These are phyloP conservation scores for Passiflora organensis DNA, from an alignment of 345 rosid species.

Conservation along the genomic window DNA sequence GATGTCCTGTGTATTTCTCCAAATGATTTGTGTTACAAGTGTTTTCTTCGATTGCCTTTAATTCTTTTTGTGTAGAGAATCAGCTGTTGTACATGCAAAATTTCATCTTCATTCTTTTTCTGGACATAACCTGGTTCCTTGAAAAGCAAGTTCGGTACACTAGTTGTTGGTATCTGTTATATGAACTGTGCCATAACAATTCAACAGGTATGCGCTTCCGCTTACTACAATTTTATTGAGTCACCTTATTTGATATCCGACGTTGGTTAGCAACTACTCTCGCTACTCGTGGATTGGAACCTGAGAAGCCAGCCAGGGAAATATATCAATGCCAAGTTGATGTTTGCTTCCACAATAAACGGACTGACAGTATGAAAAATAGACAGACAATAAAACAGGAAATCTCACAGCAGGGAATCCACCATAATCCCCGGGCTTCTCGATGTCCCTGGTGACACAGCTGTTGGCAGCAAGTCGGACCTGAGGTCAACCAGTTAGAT, in stretches of 20 bases:
- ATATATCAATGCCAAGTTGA: neutral
- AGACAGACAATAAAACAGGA: neutral
- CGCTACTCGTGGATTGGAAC: conserved; percentile 67
- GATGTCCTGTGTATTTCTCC: conserved; percentile 73
- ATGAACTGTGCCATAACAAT: neutral
- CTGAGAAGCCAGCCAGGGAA: conserved; percentile 29
- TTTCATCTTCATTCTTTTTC: too few species aligned
- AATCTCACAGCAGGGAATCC: conserved; percentile 82
- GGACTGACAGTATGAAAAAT: neutral
- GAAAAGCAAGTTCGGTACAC: too few species aligned
- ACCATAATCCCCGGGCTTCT: conserved; percentile 75
- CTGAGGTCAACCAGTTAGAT: conserved; percentile 25
- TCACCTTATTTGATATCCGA: conserved; percentile 23
- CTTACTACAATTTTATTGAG: conserved; percentile 5
- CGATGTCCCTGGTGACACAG: conserved; percentile 68
- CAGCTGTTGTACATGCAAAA: too few species aligned
- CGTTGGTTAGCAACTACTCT: conserved; percentile 39
- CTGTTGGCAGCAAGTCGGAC: conserved; percentile 77
- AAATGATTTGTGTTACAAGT: conserved; percentile 29
- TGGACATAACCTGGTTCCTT: too few species aligned
- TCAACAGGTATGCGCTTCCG: neutral
- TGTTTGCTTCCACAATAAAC: neutral
- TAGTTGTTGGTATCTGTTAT: too few species aligned
- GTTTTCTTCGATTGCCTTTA: too few species aligned
- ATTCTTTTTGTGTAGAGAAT: too few species aligned